A percentile compares a stretch with the other conserved stretches of the same genome.
Evolutionary conservation across 2,329 filamentous ascomycete genomes (phyloP).

Genomic region (Graphium sp.): DNA sequence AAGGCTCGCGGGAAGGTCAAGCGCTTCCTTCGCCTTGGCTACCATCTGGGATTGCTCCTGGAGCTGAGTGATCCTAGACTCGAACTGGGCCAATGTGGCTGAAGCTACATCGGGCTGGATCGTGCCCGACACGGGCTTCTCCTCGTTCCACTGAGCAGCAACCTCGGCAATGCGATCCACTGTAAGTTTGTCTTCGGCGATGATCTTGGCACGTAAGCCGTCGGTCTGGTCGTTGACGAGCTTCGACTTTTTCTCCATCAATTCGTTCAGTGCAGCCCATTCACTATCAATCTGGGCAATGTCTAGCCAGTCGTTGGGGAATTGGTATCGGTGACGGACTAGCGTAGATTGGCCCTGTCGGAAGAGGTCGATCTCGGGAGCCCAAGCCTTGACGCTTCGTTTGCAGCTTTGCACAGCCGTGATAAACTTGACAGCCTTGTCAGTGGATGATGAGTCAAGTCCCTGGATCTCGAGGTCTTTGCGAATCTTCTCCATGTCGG

Average conservation of each 20-base stretch:
- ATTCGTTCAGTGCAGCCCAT: conserved; percentile 86
- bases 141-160: conserved; percentile 77
- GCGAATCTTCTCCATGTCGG: conserved; percentile 79
- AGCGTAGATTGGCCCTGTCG: conserved; percentile 89
- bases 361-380: conserved; percentile 90
- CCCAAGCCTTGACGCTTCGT: conserved; percentile 84
- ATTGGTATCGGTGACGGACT: conserved; percentile 81
- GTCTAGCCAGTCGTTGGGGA: conserved; percentile 83
- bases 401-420: conserved; percentile 95
- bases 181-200: conserved; percentile 83
- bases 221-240: conserved; percentile 95
- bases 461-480: conserved; percentile 84
- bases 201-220: conserved; percentile 84
- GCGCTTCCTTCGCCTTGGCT: conserved; percentile 87
- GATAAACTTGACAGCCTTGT: conserved; percentile 95
- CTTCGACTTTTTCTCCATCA: conserved; percentile 81
- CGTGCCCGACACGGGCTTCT: conserved; percentile 91
- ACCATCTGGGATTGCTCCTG: conserved; percentile 87
- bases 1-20: conserved; percentile 67
- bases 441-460: conserved; percentile 85
- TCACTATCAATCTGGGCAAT: conserved; percentile 94
- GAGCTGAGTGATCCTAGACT: conserved; percentile 67
- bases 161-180: conserved; percentile 77
- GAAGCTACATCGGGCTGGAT: conserved; percentile 84
- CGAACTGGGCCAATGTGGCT: conserved; percentile 65